Base-by-base conservation (phyloP, 2,329 filamentous ascomycete genomes). In the Colletotrichum cordylinicola region DNA sequence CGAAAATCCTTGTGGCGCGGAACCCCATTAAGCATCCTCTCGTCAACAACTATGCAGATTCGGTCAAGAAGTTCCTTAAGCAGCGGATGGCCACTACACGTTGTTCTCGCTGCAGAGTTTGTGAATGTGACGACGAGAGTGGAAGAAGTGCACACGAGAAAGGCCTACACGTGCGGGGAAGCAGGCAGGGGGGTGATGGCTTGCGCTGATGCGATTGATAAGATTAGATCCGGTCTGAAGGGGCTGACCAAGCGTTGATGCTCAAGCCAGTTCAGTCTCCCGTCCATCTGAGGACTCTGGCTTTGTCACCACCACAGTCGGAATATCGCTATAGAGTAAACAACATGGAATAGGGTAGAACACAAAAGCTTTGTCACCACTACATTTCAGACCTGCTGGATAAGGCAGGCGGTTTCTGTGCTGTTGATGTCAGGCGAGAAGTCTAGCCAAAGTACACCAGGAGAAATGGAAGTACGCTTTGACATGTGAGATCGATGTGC, bases 391-490 rank as follows among this genome's bases (percentile, higher is more conserved):
- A 43, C 67, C 43, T 74, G 43, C 67, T 65, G n/a, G 24, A 65
- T 74, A 37, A 58, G 67, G 56, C 67, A 74, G 71, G 71, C 67
- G 67, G 58, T 48, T 74, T 48, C 58, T 48, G 62, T 48, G 27
- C 16, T 18, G 21, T 48, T 18, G 13, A 31, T 65, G 9, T n/a
- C 35, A 12, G n/a, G 21, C 24, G 16, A 9, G 24, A 62, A 29
- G 33, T 7, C 13, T 12, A 62, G 60, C 29, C 13, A 62, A 37
- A n/a, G 21, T 21, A 33, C 31, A 15, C n/a, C 8, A n/a, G n/a
- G 18, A 8, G 31, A 62, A 8, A 13, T 62, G 58, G n/a, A n/a
- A 8, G 31, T 62, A 33, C 12, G n/a, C 16, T 27, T 29, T 60
- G 56, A 60, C 56, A 60, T 60, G 56, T 27, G 18, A 61, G 12